These are phyloP conservation scores for Calonectria henricotiae DNA, from an alignment of 2,329 filamentous ascomycete species.

Conservation along the genomic window DNA sequence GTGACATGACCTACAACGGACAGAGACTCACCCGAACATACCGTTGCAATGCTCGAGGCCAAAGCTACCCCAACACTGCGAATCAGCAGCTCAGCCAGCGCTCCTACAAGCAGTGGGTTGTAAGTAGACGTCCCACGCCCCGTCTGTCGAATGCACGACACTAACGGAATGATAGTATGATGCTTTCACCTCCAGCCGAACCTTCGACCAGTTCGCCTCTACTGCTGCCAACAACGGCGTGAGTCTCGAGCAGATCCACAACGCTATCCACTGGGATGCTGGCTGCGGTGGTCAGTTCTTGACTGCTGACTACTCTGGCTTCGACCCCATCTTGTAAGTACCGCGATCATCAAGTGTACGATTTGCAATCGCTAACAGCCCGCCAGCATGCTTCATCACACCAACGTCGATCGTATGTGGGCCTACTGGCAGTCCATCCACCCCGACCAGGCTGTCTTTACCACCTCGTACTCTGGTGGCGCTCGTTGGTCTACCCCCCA, in stretches of 20 bases:
- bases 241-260: slow-evolving; percentile 64
- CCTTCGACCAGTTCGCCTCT: slow-evolving; percentile 58
- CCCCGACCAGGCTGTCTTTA: slow-evolving; percentile 58
- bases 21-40: slow-evolving; percentile 58
- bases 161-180: slow-evolving; percentile 58
- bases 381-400: slow-evolving; percentile 64
- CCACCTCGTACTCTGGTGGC: slow-evolving; percentile 55
- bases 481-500: slow-evolving; percentile 61
- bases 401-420: slow-evolving; percentile 77
- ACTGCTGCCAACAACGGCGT: slow-evolving; percentile 55
- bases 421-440: slow-evolving; percentile 68
- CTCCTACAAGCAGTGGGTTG: slow-evolving; percentile 61
- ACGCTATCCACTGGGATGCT: slow-evolving; percentile 61
- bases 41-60: slow-evolving; percentile 58
- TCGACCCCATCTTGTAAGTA: slow-evolving; percentile 65
- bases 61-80: slow-evolving; percentile 60
- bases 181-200: slow-evolving; percentile 58
- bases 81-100: slow-evolving; percentile 56
- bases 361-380: not conserved
- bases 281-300: slow-evolving; percentile 63
- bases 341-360: not conserved
- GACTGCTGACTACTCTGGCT: slow-evolving; percentile 60
- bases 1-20: slow-evolving; percentile 51
- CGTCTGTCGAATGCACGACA: slow-evolving; percentile 34
- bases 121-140: slow-evolving; percentile 51